Base-by-base conservation (phyloP, 768 basidiomycete species). In the Mycena alexandri region DNA sequence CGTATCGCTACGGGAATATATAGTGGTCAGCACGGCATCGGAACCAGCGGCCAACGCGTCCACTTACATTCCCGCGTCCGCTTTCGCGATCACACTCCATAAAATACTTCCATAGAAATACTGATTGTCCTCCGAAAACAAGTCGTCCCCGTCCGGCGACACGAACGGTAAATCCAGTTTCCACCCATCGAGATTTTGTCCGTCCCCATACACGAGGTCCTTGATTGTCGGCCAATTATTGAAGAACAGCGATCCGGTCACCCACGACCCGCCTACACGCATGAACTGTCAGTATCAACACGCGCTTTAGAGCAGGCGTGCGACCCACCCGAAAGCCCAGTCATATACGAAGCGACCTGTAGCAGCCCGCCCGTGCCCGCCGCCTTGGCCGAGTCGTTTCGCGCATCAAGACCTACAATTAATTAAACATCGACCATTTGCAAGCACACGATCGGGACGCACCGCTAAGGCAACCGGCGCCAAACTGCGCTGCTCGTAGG, bases 291-390 rank as follows among this genome's bases (percentile, higher is more conserved):
- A 38, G 14, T 38, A 10, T 10, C 10, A 34, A 50, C 53, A 60
- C 38, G 7, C 19, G 16, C 14, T 57, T 53, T 11, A 34, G 52
- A 54, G 12, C 41, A 19, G 36, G 52, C 1, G 33, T 7, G 48
- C 16, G 11, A 74, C 80, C 52, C 64, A 89, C 89, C 90, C 65
- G 90, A 91, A 11, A 93, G 81, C 1, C 87, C 91, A 12, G 88
- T 77, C 46, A 91, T 79, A 78, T 93, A 94, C 3, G 87, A 89
- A 6, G 88, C 78, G n/a, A 90, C 88, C 74, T 93, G 92, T 53
- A 91, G 77, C 16, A 93, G 80, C 3, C 90, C 91, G 3, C 91
- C 91, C 0, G 90, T 89, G 8, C 90, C 90, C 3, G 79, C 81
- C 2, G 79, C 75, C 71, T 87, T 88, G 29, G 89, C 81, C 17